Evolutionary conservation across 1,284 basidiomycete species (phyloP).

Genomic region (Ustilago loliicola): DNA sequence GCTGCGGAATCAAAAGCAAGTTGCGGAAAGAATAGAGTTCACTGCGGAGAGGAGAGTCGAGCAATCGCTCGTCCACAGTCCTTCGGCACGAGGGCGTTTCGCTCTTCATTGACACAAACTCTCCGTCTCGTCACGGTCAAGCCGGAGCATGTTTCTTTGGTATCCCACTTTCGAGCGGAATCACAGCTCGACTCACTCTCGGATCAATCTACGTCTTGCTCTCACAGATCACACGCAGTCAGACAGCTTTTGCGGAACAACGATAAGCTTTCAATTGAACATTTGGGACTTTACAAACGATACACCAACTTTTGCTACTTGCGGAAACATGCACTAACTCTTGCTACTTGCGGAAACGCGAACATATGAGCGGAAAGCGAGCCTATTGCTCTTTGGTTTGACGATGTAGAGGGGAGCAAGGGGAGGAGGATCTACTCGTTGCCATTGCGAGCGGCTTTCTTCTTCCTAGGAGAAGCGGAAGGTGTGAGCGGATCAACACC

Average conservation of each 20-base stretch:
- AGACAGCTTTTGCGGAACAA: not conserved
- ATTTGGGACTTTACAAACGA: not conserved
- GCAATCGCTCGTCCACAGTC: not conserved
- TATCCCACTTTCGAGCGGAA: not conserved
- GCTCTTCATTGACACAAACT: not conserved
- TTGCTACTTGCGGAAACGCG: not conserved
- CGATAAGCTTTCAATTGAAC: not conserved
- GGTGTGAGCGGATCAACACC: not conserved
- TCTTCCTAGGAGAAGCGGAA: conserved; percentile 9
- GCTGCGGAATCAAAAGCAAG: conserved; percentile 1
- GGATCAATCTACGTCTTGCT: not conserved
- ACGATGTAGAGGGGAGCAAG: not conserved
- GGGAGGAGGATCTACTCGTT: not conserved
- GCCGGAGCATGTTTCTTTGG: not conserved
- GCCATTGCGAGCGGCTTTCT: too few species aligned
- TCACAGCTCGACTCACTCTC: not conserved
- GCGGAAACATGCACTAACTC: conserved; percentile 1
- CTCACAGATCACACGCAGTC: not conserved
- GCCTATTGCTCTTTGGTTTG: not conserved
- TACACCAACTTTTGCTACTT: not conserved
- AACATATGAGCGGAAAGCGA: not conserved
- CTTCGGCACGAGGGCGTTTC: not conserved
- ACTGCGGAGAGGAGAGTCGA: conserved; percentile 1
- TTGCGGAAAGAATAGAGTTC: conserved; percentile 4
- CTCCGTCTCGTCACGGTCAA: not conserved